These are phyloP conservation scores for Euryodendron excelsum DNA, from an alignment of 148 eudicot species.

Conservation along the genomic window DNA sequence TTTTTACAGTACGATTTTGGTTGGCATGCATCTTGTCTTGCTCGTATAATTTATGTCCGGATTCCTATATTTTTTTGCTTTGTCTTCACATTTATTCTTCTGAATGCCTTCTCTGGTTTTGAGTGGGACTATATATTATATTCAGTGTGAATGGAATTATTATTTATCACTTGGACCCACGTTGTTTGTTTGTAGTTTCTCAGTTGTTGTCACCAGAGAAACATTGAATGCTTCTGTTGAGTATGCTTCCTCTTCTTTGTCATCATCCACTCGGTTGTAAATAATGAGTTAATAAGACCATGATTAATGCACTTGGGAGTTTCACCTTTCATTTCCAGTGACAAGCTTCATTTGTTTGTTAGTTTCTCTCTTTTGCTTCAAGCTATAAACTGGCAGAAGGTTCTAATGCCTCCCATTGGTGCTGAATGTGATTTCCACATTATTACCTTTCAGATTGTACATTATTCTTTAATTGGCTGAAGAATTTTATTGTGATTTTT, in stretches of 20 bases:
- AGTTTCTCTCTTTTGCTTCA: neutral
- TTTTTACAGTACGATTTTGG: neutral
- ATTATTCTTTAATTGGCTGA: no score
- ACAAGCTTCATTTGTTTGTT: no score
- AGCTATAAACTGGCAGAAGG: neutral
- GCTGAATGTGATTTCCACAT: neutral
- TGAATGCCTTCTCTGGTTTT: no score
- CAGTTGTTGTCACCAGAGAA: neutral
- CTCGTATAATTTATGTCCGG: neutral
- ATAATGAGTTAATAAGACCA: neutral
- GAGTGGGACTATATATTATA: no score
- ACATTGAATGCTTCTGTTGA: neutral
- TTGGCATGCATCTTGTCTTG: neutral
- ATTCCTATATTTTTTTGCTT: neutral
- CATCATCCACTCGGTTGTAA: neutral
- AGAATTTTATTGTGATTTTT: no score
- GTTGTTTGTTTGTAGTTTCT: neutral
- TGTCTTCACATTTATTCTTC: no score
- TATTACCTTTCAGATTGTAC: no score
- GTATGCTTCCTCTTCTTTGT: neutral
- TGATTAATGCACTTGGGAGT: no score
- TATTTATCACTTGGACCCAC: neutral
- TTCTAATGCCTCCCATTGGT: neutral
- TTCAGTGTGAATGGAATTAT: no score
- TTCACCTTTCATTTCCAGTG: no score